These are phyloP conservation scores for Crithidia sp. DNA, from an alignment of 208 protist genomes.

Conservation along the genomic window DNA sequence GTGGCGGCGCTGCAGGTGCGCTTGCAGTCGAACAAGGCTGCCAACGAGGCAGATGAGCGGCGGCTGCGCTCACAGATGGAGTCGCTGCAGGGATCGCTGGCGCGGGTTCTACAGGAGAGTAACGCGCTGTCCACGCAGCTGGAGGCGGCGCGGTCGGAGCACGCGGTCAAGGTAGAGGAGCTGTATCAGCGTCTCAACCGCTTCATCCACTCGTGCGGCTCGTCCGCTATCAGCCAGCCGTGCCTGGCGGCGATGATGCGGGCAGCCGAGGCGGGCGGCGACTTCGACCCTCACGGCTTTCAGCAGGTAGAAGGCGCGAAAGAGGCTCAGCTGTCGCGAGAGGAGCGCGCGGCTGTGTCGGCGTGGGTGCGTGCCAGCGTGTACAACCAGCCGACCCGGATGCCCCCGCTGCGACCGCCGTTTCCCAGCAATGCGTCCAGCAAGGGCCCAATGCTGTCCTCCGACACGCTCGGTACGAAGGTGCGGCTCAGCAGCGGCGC, in stretches of 20 bases:
- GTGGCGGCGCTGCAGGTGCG: constrained; percentile 57
- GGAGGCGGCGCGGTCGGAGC: constrained; percentile 25
- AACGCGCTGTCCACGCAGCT: constrained; percentile 20
- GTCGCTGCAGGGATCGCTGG: constrained; percentile 33
- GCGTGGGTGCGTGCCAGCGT: constrained; percentile 44
- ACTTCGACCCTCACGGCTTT: constrained; percentile 35
- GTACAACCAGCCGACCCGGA: constrained; percentile 41
- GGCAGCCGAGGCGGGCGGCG: constrained; percentile 22
- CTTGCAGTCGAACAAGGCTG: constrained; percentile 39
- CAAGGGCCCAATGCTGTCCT: constrained; percentile 30
- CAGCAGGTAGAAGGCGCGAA: constrained; percentile 23
- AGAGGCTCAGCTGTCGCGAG: constrained; percentile 24
- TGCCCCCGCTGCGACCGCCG: constrained; percentile 43
- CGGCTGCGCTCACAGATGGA: constrained; percentile 42
- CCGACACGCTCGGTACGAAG: constrained; percentile 25
- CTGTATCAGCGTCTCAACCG: constrained; percentile 29
- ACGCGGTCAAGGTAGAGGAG: constrained; percentile 26
- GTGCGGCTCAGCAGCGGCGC: constrained; percentile 17
- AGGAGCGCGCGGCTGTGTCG: constrained; percentile 34
- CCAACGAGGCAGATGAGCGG: constrained; percentile 53
- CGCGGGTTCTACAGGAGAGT: constrained; percentile 28
- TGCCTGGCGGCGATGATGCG: constrained; percentile 34
- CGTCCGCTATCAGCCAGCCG: constrained; percentile 31
- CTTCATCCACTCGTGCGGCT: constrained; percentile 22
- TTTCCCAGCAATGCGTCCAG: constrained; percentile 22